Conservation (phyloP, 2,329 filamentous ascomycete species). For the Apiospora marii region DNA sequence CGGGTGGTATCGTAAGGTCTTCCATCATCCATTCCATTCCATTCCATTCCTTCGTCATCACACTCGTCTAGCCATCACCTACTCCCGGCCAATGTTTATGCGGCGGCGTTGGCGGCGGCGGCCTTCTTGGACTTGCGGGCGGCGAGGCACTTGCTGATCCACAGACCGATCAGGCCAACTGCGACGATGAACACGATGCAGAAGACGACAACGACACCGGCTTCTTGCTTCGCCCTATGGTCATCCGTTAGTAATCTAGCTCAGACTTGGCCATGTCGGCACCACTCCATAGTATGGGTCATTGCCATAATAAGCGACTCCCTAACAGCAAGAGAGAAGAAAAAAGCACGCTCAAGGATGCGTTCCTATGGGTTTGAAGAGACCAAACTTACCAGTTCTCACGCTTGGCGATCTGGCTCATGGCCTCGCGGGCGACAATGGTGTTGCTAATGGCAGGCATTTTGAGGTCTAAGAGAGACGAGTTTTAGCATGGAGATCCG, state of each 20-base stretch:
- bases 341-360: background rate
- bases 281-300: background rate
- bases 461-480: slow-evolving; percentile 28
- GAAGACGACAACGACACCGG: slow-evolving; percentile 45
- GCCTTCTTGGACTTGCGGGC: slow-evolving; percentile 41
- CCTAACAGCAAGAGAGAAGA: background rate
- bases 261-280: background rate
- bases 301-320: background rate
- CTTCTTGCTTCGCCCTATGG: slow-evolving; percentile 40
- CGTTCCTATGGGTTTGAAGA: background rate
- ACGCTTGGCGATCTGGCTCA: slow-evolving; percentile 41
- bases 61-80: slow-evolving; percentile 11
- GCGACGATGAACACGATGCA: slow-evolving; percentile 45
- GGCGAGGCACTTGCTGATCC: slow-evolving; percentile 40
- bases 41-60: slow-evolving; percentile 26
- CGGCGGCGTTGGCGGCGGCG: slow-evolving; percentile 26
- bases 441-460: slow-evolving; percentile 46
- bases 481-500: slow-evolving; percentile 20
- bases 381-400: slow-evolving; percentile 42
- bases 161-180: slow-evolving; percentile 40
- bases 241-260: slow-evolving; percentile 26
- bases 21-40: slow-evolving; percentile 27
- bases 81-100: background rate
- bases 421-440: slow-evolving; percentile 43
- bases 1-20: slow-evolving; percentile 29